These are phyloP conservation scores for Kentomonas sorsogonicus DNA, from an alignment of 208 protist genomes.

Conservation along the genomic window DNA sequence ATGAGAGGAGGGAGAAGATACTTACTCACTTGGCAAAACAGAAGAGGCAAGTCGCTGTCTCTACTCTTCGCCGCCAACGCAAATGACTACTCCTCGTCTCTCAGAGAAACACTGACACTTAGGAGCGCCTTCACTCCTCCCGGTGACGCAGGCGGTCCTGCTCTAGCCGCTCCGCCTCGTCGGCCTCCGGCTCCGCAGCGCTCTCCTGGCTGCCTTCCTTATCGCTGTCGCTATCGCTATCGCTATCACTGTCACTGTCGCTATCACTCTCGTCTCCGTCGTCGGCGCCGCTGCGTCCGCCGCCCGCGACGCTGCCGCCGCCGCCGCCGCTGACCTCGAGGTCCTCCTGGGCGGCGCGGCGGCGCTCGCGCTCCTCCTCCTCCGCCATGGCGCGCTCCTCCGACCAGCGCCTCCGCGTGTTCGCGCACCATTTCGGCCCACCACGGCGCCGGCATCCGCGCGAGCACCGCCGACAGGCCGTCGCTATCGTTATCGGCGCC, in stretches of 20 bases:
- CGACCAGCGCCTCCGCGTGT: constrained; percentile 39
- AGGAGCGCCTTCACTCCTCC: no score
- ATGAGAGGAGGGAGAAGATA: no score
- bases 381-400: constrained; percentile 15
- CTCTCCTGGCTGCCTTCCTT: constrained; percentile 15
- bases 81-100: no score
- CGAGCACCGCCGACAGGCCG: constrained; percentile 10
- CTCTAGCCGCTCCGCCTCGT: not conserved
- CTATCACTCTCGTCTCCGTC: constrained; percentile 13
- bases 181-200: no score
- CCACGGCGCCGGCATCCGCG: constrained; percentile 27
- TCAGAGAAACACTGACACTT: no score
- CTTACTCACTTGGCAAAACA: no score
- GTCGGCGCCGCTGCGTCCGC: constrained; percentile 19
- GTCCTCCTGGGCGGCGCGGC: constrained; percentile 16
- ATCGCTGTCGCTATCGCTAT: constrained; percentile 6
- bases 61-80: no score
- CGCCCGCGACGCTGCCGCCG: constrained; percentile 14
- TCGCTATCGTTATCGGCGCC: no score
- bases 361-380: constrained; percentile 23
- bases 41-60: no score
- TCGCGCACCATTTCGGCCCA: constrained; percentile 41
- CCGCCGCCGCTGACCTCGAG: constrained; percentile 14
- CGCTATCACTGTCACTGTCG: constrained; percentile 5
- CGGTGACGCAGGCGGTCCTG: no score